Conservation (phyloP, 805 yeast species). For the Starmera pachycereana region DNA sequence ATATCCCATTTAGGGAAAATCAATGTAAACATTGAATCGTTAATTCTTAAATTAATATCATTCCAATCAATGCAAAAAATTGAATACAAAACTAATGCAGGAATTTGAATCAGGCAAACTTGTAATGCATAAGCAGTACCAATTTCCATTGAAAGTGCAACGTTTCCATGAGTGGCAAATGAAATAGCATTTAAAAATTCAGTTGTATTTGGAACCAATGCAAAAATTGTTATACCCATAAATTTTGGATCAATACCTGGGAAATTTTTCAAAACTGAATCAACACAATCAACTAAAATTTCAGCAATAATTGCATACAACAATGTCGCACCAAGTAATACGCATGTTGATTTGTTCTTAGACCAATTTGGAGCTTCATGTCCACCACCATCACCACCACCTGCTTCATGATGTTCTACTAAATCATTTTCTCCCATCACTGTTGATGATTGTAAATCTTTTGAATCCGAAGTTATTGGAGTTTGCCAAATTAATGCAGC, state of each 20-base stretch:
- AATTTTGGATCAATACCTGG: conserved; percentile 80
- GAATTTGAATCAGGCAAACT: conserved; percentile 88
- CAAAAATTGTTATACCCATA: conserved; percentile 88
- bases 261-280: conserved; percentile 64
- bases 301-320: conserved; percentile 92
- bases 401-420: conserved; percentile 2
- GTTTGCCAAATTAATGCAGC: conserved; percentile 94
- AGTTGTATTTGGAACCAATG: conserved; percentile 93
- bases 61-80: conserved; percentile 34
- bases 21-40: conserved; percentile 54
- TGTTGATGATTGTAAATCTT: conserved; percentile 11
- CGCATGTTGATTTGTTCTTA: conserved; percentile 68
- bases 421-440: conserved; percentile 5
- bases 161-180: conserved; percentile 92
- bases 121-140: conserved; percentile 97
- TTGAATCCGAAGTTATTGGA: conserved; percentile 28
- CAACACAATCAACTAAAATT: conserved; percentile 86
- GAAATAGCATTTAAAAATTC: conserved; percentile 96
- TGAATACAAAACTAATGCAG: conserved; percentile 76
- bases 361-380: conserved; percentile 99
- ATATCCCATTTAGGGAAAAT: conserved; percentile 96
- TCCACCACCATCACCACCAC: conserved; percentile 32
- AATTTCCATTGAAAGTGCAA: conserved; percentile 93
- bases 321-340: conserved; percentile 74
- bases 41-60: conserved; percentile 20